Evolutionary conservation across 73 alveolate species (phyloP), one percentile per base, ranked within the genome.

Genomic region (Stentor coeruleus): DNA sequence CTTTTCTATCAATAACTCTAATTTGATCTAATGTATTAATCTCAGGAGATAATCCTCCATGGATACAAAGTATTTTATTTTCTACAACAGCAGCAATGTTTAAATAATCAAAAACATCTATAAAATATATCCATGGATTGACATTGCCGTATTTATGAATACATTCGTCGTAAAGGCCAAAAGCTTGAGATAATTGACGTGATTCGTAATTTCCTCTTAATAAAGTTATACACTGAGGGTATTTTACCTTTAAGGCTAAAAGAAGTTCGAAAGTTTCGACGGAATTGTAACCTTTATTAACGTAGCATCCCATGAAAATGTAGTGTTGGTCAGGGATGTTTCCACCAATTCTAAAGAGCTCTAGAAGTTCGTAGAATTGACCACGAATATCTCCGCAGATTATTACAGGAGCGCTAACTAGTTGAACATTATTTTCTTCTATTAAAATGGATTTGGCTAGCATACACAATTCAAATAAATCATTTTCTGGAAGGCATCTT

Each of bases 41-140:
- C 30, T 93, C 96, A 37, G 99, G 99, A n/a, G 97, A 87, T 40
- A 95, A 90, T 3, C 99, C 99, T 28, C 99, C 99, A 81, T 95
- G 99, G 59, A 95, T 92, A 86, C 99, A 95, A 85, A 95, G 92
- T 3, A 95, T 82, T 81, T 85, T 91, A 42, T 93, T 95, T 40
- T 95, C 99, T 2, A 95, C 94, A 3, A 95, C 84, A 4, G 99
- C 99, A 3, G 95, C 99, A 57, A 95, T 82, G 15, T 96, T 94
- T 41, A 95, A 84, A 89, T 87, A 94, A 82, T 95, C 99, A 74
- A 95, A 95, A 28, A 95, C 96, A 66, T 93, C 98, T 75, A 94
- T 95, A 91, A 91, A 95, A 80, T 93, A 91, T 90, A 92, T 92
- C 99, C 99, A 95, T 31, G 99, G 98, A 83, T 95, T 95, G 76